Conservation (phyloP, 2,329 filamentous ascomycete genomes). For the Raffaelea arxii region DNA sequence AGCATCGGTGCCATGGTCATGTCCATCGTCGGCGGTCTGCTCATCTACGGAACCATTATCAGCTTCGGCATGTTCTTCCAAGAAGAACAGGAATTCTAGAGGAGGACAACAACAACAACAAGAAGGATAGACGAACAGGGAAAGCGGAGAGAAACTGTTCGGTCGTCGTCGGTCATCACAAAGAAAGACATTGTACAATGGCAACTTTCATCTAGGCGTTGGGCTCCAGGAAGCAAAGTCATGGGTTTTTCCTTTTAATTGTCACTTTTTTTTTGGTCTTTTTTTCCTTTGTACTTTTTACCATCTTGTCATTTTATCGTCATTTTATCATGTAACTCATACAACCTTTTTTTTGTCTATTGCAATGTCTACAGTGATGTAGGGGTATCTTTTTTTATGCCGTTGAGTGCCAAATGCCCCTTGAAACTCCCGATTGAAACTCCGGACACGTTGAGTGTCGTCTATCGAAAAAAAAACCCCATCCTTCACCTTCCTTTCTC, state of each 20-base stretch:
- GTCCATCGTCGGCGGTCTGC: constrained; percentile 81
- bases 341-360: background rate
- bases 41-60: constrained; percentile 98
- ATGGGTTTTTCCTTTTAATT: background rate
- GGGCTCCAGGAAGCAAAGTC: constrained; percentile 3
- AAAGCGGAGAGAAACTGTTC: background rate
- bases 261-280: background rate
- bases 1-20: constrained; percentile 80
- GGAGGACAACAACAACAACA: background rate
- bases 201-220: constrained; percentile 11
- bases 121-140: background rate
- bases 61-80: constrained; percentile 98
- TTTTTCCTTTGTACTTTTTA: constrained; percentile 2
- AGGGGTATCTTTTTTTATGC: too few relatives aligned
- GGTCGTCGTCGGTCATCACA: background rate
- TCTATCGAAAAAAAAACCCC: constrained; percentile 2
- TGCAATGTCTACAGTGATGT: too few relatives aligned
- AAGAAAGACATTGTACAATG: constrained; percentile 3
- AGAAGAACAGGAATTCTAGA: constrained; percentile 89
- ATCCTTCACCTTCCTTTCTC: background rate
- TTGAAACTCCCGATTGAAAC: too few relatives aligned
- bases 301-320: background rate
- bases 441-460: constrained; percentile 20
- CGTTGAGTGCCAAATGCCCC: too few relatives aligned
- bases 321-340: background rate